Base-by-base conservation (phyloP, 2,329 filamentous ascomycete species). In the Penicillium expansum region DNA sequence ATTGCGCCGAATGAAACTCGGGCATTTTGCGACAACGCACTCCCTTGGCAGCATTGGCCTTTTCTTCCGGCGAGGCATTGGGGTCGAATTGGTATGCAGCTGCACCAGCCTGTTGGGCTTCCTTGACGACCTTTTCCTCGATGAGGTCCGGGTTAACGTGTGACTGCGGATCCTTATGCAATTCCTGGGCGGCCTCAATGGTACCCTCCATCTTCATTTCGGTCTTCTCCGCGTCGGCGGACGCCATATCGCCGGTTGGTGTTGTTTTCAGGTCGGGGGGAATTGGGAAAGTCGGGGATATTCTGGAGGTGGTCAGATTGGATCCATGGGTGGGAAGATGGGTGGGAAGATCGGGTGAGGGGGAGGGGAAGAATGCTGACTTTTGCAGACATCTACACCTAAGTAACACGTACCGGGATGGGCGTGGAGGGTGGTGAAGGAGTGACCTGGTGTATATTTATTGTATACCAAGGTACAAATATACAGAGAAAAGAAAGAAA, bases 71-170 rank as follows among this genome's bases (percentile, higher is more conserved):
- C 42, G 82, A 87, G 41, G 92, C 92, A 79, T 96, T 78, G 0
- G 94, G 91, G 71, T 99, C 84, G 77, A 97, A 99, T 60, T 87
- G 84, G 72, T 90, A 94, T 62, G 91, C 92, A 30, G 87, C 79
- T 24, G 89, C 85, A 41, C 94, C 94, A 13, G 88, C 90, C 67
- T 89, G 88, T 69, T 82, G 85, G 64, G 90, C 91, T 73, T 96
- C 87, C 52, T 90, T 80, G 27, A 96, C 82, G 48, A 97, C 82
- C 67, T 84, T 84, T 64, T 84, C 81, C 76, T 96, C 83, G 32
- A 90, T 90, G 62, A 87, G 86, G 39, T 89, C 83, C 45, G 90
- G 80, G 0, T 85, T 84, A 62, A 92, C 83, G 43, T 76, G 77
- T 71, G 82, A 89, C 65, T 89, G 76, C 35, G 90, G 86, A 72